Percentiles rank a stretch among this genome's conserved stretches.
Evolutionary conservation across 1,284 basidiomycete species (phyloP).

Genomic region (Thelephora terrestris): DNA sequence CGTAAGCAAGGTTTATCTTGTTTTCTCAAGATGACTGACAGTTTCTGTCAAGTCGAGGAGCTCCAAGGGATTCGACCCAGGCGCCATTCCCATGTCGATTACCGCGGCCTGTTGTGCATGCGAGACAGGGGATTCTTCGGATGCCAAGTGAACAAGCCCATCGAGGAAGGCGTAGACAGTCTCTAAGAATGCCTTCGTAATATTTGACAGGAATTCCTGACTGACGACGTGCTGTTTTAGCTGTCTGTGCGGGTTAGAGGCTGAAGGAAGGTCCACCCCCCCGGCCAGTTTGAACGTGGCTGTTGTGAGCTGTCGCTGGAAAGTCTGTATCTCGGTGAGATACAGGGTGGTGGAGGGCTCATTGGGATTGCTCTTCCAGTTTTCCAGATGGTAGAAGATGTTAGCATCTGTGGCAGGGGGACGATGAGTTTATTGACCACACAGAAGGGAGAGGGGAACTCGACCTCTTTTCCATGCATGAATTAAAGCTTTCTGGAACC

Average conservation of each 20-base stretch:
- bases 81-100: conserved; percentile 10
- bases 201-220: conserved; percentile 53
- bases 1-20: neutral
- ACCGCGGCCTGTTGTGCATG: conserved; percentile 21
- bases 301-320: conserved; percentile 77
- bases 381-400: conserved; percentile 78
- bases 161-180: conserved; percentile 84
- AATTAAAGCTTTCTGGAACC: conserved; percentile 78
- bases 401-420: conserved; percentile 59
- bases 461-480: conserved; percentile 77
- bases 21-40: conserved; percentile 30
- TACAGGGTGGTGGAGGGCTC: conserved; percentile 55
- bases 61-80: conserved; percentile 38
- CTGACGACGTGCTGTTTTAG: conserved; percentile 50
- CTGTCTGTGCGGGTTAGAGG: conserved; percentile 29
- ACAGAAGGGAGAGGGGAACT: conserved; percentile 12
- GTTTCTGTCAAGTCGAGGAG: conserved; percentile 50
- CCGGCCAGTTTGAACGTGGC: conserved; percentile 79
- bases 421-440: conserved; percentile 1
- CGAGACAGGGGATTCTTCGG: conserved; percentile 52
- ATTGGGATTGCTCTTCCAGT: conserved; percentile 61
- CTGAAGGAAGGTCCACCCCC: conserved; percentile 52
- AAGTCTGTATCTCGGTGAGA: conserved; percentile 68
- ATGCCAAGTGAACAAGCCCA: conserved; percentile 79
- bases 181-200: conserved; percentile 84